These are phyloP conservation scores for Nothophytophthora sp. DNA, from an alignment of 352 stramenopile species.

Conservation along the genomic window DNA sequence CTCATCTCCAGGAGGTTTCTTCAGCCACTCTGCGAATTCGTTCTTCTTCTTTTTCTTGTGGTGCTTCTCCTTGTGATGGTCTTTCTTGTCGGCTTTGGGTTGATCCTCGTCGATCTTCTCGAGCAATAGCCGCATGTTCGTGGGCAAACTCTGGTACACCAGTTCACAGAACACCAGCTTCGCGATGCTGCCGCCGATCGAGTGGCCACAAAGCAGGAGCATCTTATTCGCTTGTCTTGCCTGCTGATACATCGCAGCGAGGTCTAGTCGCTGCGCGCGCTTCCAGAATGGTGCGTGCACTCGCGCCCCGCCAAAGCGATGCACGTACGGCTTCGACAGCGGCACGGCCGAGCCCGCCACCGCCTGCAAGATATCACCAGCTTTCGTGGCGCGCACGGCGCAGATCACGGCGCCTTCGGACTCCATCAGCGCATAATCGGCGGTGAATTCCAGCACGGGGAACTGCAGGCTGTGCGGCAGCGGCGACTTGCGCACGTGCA, in stretches of 20 bases:
- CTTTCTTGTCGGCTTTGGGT: conserved; percentile 28
- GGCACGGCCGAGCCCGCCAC: conserved; percentile 68
- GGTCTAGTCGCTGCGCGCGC: conserved; percentile 51
- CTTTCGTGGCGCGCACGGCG: conserved; percentile 56
- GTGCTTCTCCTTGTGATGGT: conserved; percentile 19
- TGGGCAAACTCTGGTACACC: conserved; percentile 60
- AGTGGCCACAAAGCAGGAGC: conserved; percentile 75
- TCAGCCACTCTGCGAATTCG: conserved; percentile 16
- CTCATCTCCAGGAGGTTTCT: conserved; percentile 8
- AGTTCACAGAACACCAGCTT: conserved; percentile 73
- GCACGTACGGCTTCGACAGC: conserved; percentile 63
- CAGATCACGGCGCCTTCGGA: conserved; percentile 63
- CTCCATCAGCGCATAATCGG: conserved; percentile 62
- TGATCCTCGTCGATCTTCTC: conserved; percentile 54
- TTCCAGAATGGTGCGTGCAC: conserved; percentile 83
- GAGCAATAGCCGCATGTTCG: conserved; percentile 34
- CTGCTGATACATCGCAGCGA: conserved; percentile 41
- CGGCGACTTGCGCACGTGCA: conserved; percentile 57
- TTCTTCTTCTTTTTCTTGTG: conserved; percentile 22
- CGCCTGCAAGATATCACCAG: conserved; percentile 64
- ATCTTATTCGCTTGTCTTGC: conserved; percentile 48
- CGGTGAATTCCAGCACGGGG: conserved; percentile 45
- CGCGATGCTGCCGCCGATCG: conserved; percentile 75
- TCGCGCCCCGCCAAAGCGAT: conserved; percentile 67
- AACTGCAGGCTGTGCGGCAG: conserved; percentile 62